Evolutionary conservation across 2,329 filamentous ascomycete genomes (phyloP).

Genomic region (Ophiocordyceps australis): DNA sequence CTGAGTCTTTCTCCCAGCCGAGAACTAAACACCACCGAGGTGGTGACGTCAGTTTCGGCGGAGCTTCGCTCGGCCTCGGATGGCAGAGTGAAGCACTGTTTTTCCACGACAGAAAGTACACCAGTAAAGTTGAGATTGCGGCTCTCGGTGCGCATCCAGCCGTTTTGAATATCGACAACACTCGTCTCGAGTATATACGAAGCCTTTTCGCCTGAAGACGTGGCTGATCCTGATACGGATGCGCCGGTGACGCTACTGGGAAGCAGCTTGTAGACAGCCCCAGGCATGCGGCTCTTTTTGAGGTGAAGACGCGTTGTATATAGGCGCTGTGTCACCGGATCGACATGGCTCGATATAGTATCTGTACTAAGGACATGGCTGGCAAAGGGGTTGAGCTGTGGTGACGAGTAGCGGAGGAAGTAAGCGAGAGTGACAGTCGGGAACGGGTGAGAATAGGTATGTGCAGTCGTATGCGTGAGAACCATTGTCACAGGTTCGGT

Average conservation of each 20-base stretch:
- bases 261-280: constrained; percentile 57
- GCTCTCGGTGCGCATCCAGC: constrained; percentile 70
- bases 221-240: too few relatives aligned
- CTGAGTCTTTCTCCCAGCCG: constrained; percentile 51
- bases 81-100: constrained; percentile 45
- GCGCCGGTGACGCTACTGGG: constrained; percentile 51
- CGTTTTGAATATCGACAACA: constrained; percentile 60
- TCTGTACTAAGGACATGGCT: constrained; percentile 71
- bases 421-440: constrained; percentile 75
- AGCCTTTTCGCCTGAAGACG: constrained; percentile 42
- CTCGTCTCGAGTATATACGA: constrained; percentile 69
- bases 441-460: constrained; percentile 66
- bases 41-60: constrained; percentile 46
- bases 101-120: constrained; percentile 60
- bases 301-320: constrained; percentile 66
- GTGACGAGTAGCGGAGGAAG: constrained; percentile 68
- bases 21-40: constrained; percentile 57
- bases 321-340: constrained; percentile 54
- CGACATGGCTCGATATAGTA: constrained; percentile 57
- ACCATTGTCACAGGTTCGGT: constrained; percentile 28
- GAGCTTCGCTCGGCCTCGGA: constrained; percentile 7
- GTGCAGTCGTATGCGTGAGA: constrained; percentile 46
- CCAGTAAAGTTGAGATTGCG: constrained; percentile 70
- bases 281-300: constrained; percentile 63
- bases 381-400: constrained; percentile 57